phyloP scores from a whole-genome alignment of 2,329 filamentous ascomycete genomes.

The Mycogone perniciosa region DNA sequence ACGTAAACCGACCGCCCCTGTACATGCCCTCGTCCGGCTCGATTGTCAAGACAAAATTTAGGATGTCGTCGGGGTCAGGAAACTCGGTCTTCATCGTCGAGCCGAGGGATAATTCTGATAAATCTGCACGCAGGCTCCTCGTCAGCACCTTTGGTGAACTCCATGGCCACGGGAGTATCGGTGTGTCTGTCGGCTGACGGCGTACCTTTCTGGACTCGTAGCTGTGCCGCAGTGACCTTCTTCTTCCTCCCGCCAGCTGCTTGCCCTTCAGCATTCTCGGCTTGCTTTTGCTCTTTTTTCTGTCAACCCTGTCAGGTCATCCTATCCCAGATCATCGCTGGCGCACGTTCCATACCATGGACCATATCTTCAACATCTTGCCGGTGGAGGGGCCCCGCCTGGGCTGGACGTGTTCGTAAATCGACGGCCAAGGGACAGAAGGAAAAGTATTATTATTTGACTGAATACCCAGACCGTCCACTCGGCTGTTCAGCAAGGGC shows the following conservation, averaged over 20 bases:
- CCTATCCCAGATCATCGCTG: not conserved
- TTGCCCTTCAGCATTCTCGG: conserved; percentile 70
- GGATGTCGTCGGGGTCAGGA: conserved; percentile 75
- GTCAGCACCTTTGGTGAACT: not conserved
- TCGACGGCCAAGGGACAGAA: conserved; percentile 3
- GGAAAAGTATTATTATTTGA: not conserved
- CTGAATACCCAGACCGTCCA: not conserved
- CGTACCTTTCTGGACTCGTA: conserved; percentile 90
- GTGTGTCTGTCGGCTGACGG: not conserved
- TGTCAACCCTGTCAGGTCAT: conserved; percentile 34
- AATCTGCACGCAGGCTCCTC: conserved; percentile 46
- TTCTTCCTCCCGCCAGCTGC: conserved; percentile 81
- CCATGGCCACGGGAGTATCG: not conserved
- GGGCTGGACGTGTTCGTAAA: conserved; percentile 5
- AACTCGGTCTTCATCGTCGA: conserved; percentile 77
- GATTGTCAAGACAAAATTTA: conserved; percentile 77
- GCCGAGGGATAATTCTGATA: conserved; percentile 73
- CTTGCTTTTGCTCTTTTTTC: conserved; percentile 96
- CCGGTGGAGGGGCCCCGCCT: conserved; percentile 14
- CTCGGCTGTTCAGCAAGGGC: no score
- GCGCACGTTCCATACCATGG: conserved; percentile 62
- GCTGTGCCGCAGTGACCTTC: conserved; percentile 94
- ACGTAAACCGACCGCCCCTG: conserved; percentile 79
- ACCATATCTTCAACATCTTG: conserved; percentile 99
- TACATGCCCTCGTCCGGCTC: conserved; percentile 84